Conservation (phyloP, 371 early-diverging fungal species). For the Mucor circinelloides region DNA sequence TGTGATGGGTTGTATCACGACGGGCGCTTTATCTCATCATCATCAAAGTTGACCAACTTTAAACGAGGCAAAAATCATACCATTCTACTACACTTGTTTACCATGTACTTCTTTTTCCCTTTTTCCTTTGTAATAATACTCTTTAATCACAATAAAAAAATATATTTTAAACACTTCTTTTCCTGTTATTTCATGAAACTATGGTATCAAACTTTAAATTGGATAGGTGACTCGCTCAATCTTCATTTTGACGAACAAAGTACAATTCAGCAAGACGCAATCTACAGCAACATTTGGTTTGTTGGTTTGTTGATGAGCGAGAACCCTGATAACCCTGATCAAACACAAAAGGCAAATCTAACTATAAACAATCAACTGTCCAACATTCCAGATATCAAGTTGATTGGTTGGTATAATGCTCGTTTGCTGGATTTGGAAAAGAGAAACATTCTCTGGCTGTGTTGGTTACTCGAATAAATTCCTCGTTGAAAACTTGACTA, state of each 20-base stretch:
- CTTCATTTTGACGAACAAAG: too few species aligned
- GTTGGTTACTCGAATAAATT: neutral
- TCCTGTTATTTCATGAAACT: neutral
- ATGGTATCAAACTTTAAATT: neutral
- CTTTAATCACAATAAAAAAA: neutral
- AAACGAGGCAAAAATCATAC: neutral
- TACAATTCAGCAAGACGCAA: too few species aligned
- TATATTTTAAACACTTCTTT: neutral
- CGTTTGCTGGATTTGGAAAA: neutral
- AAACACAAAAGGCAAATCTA: neutral
- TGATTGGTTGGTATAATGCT: neutral
- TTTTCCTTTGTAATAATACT: neutral
- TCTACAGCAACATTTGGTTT: too few species aligned
- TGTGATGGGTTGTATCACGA: conserved; percentile 8
- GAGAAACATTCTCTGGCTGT: neutral
- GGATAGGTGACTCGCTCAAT: neutral
- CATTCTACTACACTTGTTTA: neutral
- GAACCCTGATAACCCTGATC: conserved; percentile 2
- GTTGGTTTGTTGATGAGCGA: neutral
- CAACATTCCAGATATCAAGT: neutral
- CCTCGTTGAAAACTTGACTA: neutral
- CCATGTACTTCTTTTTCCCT: neutral
- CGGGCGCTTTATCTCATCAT: neutral
- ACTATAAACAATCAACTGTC: neutral
- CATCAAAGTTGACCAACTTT: neutral